Conservation (phyloP, 2,329 filamentous ascomycete genomes). For the Colletotrichum sp. region DNA sequence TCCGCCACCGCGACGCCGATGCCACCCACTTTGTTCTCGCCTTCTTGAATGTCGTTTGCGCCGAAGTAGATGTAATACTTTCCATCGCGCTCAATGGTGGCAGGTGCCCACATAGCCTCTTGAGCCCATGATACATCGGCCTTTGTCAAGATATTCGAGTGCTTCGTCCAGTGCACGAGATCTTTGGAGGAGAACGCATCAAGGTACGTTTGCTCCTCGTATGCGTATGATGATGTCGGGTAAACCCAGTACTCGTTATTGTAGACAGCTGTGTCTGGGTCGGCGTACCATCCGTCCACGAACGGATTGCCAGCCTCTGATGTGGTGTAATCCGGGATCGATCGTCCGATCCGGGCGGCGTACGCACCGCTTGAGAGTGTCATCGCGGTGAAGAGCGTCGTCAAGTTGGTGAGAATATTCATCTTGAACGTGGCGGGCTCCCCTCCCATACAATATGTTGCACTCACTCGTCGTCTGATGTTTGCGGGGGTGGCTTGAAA, state of each 20-base stretch:
- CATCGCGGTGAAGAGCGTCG: neutral
- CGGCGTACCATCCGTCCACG: constrained; percentile 55
- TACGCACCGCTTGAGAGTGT: neutral
- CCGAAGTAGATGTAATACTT: constrained; percentile 71
- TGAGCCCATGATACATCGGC: constrained; percentile 67
- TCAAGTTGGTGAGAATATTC: neutral
- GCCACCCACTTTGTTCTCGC: constrained; percentile 56
- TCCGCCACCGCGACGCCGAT: constrained; percentile 65
- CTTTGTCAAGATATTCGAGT: constrained; percentile 45
- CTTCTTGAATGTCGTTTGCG: constrained; percentile 51
- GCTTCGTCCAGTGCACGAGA: constrained; percentile 53
- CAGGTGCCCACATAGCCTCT: constrained; percentile 71
- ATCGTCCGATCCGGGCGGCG: neutral
- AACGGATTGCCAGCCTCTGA: constrained; percentile 52
- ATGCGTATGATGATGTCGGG: constrained; percentile 48
- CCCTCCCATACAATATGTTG: neutral
- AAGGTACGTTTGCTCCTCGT: constrained; percentile 53
- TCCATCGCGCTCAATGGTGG: constrained; percentile 61
- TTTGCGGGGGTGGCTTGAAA: neutral
- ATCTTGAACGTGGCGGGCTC: neutral
- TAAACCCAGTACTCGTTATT: constrained; percentile 52
- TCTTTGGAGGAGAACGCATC: constrained; percentile 57
- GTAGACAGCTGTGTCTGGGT: constrained; percentile 54
- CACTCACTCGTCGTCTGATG: neutral
- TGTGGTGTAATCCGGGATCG: constrained; percentile 38